A percentile compares a stretch with the other conserved stretches of the same genome.
Evolutionary conservation across 2,329 filamentous ascomycete species (phyloP).

Genomic region (Aspergillus niger): DNA sequence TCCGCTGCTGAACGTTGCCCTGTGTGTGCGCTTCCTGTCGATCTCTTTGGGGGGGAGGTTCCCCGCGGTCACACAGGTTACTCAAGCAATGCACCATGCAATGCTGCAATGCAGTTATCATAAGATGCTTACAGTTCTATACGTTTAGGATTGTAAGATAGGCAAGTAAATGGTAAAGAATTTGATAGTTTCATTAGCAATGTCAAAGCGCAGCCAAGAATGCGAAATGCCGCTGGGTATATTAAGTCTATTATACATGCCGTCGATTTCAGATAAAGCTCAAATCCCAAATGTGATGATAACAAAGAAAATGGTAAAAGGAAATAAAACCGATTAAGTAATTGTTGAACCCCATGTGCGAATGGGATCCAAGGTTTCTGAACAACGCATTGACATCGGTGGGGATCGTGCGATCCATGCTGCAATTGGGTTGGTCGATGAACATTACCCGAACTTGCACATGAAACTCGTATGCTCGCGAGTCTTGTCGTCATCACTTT

Average conservation of each 20-base stretch:
- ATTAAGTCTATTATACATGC: conserved; percentile 44
- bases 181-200: conserved; percentile 12
- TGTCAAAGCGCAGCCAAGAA: conserved; percentile 19
- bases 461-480: conserved; percentile 13
- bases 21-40: not conserved
- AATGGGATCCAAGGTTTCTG: conserved; percentile 8
- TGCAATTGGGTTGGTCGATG: conserved; percentile 7
- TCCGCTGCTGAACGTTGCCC: not conserved
- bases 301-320: conserved; percentile 18
- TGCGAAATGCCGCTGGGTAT: conserved; percentile 37
- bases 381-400: conserved; percentile 15
- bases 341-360: conserved; percentile 7
- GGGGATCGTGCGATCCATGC: conserved; percentile 10
- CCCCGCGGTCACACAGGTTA: not conserved
- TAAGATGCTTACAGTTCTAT: not conserved
- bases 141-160: not conserved
- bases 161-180: not conserved
- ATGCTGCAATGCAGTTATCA: not conserved
- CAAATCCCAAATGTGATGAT: conserved; percentile 7
- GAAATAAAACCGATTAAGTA: conserved; percentile 12
- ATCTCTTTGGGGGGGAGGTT: not conserved
- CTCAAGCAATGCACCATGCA: not conserved
- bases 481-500: conserved; percentile 17
- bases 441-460: conserved; percentile 4
- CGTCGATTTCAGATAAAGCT: conserved; percentile 30